Base-by-base conservation (phyloP, 495 filamentous ascomycete species). In the Penicillium herquei region DNA sequence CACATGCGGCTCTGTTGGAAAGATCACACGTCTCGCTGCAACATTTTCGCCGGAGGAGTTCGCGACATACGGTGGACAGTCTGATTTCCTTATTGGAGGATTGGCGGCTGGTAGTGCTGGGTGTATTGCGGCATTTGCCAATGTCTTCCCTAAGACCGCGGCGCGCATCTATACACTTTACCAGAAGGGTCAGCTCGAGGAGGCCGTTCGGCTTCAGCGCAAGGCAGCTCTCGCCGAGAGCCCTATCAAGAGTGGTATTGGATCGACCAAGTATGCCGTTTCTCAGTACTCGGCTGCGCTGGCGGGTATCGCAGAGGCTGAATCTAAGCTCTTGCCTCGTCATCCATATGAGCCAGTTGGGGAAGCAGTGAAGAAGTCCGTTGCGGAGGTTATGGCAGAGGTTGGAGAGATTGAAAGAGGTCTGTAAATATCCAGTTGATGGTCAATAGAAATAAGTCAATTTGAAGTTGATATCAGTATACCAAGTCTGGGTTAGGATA, bases 201-300 rank as follows among this genome's bases (percentile, higher is more conserved):
- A 90, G 63, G 89, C 90, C 0, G 73, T 81, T 63, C 80, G 79
- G 55, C 72, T 92, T 69, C 90, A 94, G 70, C 82, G 84, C 13
- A 71, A 89, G 41, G 79, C 92, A 7, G 86, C 89, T 12, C 70
- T 84, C 51, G 90, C 87, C 14, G 90, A 95, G 74, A 93, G 88
- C 83, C 83, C 84, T 5, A 87, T 86, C 49, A 94, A 92, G 64
- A 83, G 91, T 56, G 86, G 88, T 3, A 87, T 88, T 56, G 81
- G 84, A 21, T 74, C 77, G 0, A 86, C 83, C 12, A 89, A 88
- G 67, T 84, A 83, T 62, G 86, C 81, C 0, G 81, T 81, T 0
- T 75, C 78, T 0, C 58, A 54, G 18, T 73, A 63, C 41, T 62
- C 61, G 1, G 70, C 65, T 16, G 54, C 42, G 3, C 26, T 44